A percentile compares a stretch with the other conserved stretches of the same genome.
phyloP scores from a whole-genome alignment of 176 grass and related monocot genomes.

The Alloteropsis semialata region DNA sequence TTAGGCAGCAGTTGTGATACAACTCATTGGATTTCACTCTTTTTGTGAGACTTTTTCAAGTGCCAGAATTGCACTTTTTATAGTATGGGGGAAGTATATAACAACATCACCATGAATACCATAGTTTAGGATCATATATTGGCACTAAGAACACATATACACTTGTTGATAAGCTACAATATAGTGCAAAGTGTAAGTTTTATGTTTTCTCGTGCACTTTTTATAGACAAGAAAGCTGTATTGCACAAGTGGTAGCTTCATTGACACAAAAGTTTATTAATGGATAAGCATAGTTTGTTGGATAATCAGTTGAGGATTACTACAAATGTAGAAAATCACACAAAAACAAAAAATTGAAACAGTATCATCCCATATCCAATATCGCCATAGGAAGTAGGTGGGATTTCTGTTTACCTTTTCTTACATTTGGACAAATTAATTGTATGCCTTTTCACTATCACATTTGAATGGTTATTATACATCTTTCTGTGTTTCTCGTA shows the following conservation, averaged over 20 bases:
- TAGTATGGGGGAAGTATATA: no score
- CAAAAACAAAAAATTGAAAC: neutral
- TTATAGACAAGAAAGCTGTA: neutral
- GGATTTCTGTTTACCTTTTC: neutral
- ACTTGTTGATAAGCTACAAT: neutral
- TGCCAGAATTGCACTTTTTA: no score
- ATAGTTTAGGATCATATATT: no score
- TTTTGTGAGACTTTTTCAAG: no score
- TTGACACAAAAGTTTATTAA: neutral
- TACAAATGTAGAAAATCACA: neutral
- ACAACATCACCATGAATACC: no score
- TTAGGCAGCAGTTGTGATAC: no score
- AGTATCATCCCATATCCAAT: neutral
- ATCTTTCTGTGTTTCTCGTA: neutral
- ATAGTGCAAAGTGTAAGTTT: neutral
- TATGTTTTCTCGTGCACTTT: neutral
- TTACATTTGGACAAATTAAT: neutral
- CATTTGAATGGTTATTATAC: neutral
- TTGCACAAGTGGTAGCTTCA: neutral
- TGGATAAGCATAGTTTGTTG: neutral
- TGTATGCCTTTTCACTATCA: neutral
- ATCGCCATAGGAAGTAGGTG: neutral
- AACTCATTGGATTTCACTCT: no score
- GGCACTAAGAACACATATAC: neutral
- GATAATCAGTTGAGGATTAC: neutral